Conservation (phyloP, 805 yeast genomes). For the Candida railenensis region DNA sequence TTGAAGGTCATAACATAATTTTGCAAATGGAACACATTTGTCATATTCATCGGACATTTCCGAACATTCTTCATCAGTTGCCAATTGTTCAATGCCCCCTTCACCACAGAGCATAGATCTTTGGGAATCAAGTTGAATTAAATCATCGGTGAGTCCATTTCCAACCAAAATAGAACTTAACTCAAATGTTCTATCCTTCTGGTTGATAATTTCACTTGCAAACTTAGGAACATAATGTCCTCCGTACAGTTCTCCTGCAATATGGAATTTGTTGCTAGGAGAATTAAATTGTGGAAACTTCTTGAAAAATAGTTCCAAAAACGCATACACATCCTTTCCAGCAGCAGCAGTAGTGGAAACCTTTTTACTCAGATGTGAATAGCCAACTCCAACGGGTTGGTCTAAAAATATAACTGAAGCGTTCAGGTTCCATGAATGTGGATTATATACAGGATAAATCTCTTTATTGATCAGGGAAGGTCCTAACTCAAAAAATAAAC, state of each 20-base stretch:
- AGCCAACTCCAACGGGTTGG: slow-evolving; percentile 94
- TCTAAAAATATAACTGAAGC: slow-evolving; percentile 90
- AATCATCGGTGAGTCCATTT: slow-evolving; percentile 45
- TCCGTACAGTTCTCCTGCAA: slow-evolving; percentile 92
- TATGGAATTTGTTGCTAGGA: slow-evolving; percentile 69
- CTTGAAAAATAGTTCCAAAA: slow-evolving; percentile 78
- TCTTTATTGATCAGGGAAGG: slow-evolving; percentile 73
- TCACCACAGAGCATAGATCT: slow-evolving; percentile 48
- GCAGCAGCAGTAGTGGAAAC: slow-evolving; percentile 78
- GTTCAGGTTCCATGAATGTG: slow-evolving; percentile 86
- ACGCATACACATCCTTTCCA: slow-evolving; percentile 82
- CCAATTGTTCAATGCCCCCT: slow-evolving; percentile 41
- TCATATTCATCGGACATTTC: slow-evolving; percentile 33
- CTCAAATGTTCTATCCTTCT: slow-evolving; percentile 49
- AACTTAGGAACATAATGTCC: slow-evolving; percentile 93
- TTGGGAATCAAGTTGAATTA: slow-evolving; percentile 38
- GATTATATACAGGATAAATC: slow-evolving; percentile 72
- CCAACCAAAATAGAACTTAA: slow-evolving; percentile 42
- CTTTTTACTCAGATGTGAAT: slow-evolving; percentile 69
- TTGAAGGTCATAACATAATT: slow-evolving; percentile 30
- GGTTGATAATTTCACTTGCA: slow-evolving; percentile 75
- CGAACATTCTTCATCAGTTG: slow-evolving; percentile 30
- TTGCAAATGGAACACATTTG: slow-evolving; percentile 30
- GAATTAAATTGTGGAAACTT: slow-evolving; percentile 72
- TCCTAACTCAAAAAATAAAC: slow-evolving; percentile 88